A percentile compares a stretch with the other conserved stretches of the same genome.
Conservation (phyloP, 1,139 yeast species). For the Scheffersomyces illinoinensis region DNA sequence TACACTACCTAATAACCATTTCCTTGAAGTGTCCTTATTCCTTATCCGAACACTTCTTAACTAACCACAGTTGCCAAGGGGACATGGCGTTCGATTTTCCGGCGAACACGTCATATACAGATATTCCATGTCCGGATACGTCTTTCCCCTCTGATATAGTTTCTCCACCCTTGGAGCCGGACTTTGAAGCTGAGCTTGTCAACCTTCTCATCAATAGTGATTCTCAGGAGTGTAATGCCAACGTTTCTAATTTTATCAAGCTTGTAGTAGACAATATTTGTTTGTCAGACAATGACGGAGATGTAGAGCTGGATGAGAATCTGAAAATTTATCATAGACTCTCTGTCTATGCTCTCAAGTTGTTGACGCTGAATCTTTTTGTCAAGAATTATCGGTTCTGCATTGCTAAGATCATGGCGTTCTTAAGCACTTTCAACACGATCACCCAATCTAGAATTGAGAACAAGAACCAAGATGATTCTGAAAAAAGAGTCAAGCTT, state of each 20-base stretch:
- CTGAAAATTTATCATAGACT: conserved; percentile 30
- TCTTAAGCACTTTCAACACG: conserved; percentile 31
- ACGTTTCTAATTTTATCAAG: conserved; percentile 38
- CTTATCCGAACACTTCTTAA: background rate
- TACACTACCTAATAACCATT: background rate
- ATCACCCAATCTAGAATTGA: conserved; percentile 13
- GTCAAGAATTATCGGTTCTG: conserved; percentile 39
- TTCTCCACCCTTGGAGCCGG: background rate
- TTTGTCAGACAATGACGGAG: conserved; percentile 9
- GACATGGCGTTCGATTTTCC: background rate
- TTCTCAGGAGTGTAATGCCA: conserved; percentile 41
- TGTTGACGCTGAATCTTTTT: conserved; percentile 42
- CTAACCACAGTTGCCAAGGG: background rate
- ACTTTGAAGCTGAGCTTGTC: background rate
- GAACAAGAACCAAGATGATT: background rate
- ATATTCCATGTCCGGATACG: background rate
- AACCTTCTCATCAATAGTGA: conserved; percentile 36
- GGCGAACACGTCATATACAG: background rate
- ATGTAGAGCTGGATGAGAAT: conserved; percentile 9
- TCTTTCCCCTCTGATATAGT: background rate
- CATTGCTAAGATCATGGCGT: conserved; percentile 41
- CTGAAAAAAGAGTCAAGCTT: conserved; percentile 13
- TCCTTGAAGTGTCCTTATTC: background rate
- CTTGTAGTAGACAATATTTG: conserved; percentile 33
- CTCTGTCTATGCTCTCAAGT: conserved; percentile 35